Evolutionary conservation across 73 alveolate species (phyloP).

Genomic region (Symbiodinium natans): DNA sequence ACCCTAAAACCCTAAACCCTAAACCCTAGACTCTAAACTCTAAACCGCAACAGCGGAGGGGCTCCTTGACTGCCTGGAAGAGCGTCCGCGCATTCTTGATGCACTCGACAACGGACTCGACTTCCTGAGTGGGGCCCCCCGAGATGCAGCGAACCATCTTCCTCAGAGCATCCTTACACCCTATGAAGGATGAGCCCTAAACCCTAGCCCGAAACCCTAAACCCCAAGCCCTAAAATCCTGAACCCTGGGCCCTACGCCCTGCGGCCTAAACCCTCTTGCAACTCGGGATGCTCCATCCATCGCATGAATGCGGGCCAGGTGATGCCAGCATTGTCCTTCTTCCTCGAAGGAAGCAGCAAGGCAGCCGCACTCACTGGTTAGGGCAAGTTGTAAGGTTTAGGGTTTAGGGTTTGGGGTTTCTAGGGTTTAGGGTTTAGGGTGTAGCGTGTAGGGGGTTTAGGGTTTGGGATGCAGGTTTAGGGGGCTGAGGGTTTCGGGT

Average conservation of each 20-base stretch:
- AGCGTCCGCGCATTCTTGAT: conserved; percentile 57
- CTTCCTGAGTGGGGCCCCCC: conserved; percentile 28
- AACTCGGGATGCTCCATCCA: not conserved
- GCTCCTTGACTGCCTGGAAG: conserved; percentile 48
- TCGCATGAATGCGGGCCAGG: not conserved
- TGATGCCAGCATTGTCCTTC: conserved; percentile 13
- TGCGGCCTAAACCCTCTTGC: not conserved
- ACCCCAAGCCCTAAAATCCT: too few species aligned
- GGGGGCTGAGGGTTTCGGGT: not conserved
- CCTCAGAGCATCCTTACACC: too few species aligned
- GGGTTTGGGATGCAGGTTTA: not conserved
- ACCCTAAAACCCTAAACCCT: too few species aligned
- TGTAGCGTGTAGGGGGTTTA: too few species aligned
- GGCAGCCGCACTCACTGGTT: too few species aligned
- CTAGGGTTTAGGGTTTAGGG: too few species aligned
- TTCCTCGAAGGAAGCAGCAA: not conserved
- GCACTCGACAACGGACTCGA: conserved; percentile 28
- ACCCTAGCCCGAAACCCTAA: too few species aligned
- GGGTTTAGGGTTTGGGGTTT: not conserved
- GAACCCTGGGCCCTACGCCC: not conserved
- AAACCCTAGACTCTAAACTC: too few species aligned
- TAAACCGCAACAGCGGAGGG: too few species aligned
- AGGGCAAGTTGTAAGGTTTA: too few species aligned
- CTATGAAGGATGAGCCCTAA: too few species aligned
- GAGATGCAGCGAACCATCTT: too few species aligned